These are phyloP conservation scores for Westerdykella aurantiaca DNA, from an alignment of 2,329 filamentous ascomycete species.

Conservation along the genomic window DNA sequence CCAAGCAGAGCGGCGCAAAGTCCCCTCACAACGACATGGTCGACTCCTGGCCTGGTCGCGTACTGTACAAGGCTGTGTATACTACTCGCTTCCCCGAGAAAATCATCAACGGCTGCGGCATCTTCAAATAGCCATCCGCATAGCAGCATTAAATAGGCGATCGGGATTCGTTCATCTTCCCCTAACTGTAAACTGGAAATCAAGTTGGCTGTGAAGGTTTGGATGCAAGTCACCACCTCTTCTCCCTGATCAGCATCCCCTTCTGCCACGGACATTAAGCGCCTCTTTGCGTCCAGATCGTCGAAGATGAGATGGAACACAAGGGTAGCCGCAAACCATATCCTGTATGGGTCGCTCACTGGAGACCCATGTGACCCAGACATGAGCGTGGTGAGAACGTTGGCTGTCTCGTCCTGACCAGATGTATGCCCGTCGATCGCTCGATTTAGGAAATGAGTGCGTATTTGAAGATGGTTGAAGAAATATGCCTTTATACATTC, in stretches of 20 bases:
- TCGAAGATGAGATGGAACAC: conserved; percentile 82
- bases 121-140: conserved; percentile 90
- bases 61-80: conserved; percentile 79
- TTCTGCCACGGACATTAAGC: conserved; percentile 77
- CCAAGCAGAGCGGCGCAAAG: conserved; percentile 80
- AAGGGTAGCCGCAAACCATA: conserved; percentile 84
- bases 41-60: conserved; percentile 48
- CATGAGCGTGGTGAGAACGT: conserved; percentile 79
- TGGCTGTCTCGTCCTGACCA: conserved; percentile 75
- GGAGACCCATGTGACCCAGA: conserved; percentile 56
- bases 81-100: conserved; percentile 85
- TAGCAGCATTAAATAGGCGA: conserved; percentile 86
- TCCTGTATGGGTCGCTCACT: conserved; percentile 74
- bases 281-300: conserved; percentile 68
- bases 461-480: conserved; percentile 71
- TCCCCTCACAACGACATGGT: conserved; percentile 67
- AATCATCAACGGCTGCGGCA: conserved; percentile 84
- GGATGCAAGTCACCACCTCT: conserved; percentile 91
- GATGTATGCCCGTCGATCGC: conserved; percentile 82
- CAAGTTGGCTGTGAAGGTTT: conserved; percentile 81
- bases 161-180: conserved; percentile 70
- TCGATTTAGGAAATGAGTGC: conserved; percentile 75
- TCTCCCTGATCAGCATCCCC: conserved; percentile 85
- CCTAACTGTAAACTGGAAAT: conserved; percentile 68
- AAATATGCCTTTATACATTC: conserved; percentile 94